Conservation (phyloP, 129 eudicot genomes). For the Artemisia tridentata region DNA sequence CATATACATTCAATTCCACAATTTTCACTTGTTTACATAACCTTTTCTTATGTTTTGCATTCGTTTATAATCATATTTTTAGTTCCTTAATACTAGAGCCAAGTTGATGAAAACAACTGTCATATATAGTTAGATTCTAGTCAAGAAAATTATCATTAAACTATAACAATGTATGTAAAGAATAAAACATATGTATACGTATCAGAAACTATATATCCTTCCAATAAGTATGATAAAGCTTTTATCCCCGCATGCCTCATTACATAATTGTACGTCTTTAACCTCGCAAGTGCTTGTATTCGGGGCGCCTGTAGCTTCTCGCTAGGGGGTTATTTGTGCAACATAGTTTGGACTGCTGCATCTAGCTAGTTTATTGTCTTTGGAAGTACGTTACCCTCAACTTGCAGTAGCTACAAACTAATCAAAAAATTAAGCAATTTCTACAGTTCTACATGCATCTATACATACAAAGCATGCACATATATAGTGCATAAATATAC, state of each 20-base stretch:
- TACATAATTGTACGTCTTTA: no score
- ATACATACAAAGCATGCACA: neutral
- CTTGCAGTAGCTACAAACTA: no score
- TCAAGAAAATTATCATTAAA: neutral
- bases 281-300: no score
- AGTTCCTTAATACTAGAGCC: neutral
- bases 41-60: neutral
- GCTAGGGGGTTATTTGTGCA: no score
- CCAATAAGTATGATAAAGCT: neutral
- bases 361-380: neutral
- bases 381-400: no score
- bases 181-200: no score
- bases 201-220: neutral
- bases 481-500: neutral
- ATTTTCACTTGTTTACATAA: neutral
- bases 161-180: no score
- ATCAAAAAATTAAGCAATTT: neutral
- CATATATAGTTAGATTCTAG: no score
- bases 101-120: neutral
- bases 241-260: no score
- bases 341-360: neutral
- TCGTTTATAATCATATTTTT: neutral
- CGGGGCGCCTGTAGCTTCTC: no score
- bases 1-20: constrained; percentile 14
- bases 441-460: neutral